Evolutionary conservation across 2,329 filamentous ascomycete genomes (phyloP), one percentile per base, ranked within the genome.

Genomic region (Microcyclospora pomicola): DNA sequence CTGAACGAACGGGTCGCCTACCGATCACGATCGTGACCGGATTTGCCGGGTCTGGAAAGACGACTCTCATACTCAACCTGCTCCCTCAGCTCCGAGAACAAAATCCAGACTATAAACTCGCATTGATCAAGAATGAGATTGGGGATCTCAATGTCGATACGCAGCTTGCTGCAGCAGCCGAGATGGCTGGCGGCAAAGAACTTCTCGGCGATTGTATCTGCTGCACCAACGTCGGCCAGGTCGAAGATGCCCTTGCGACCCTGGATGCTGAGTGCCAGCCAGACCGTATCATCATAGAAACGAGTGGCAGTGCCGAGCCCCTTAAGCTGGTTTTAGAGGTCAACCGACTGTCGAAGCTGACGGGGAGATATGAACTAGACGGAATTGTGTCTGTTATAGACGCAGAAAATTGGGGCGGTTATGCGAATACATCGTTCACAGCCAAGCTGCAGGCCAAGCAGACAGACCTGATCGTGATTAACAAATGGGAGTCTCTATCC

Each of bases 121-220:
- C 88, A 2, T 77, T 98, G 12, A 74, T 98, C 39, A 98, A 98
- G 61, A 98, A 98, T 63, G 91, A 98, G 65, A 96, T 95, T 60
- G 91, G 91, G 56, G 87, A 96, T 59, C 65, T 98, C 31, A 87
- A 86, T 28, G 72, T 98, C 57, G 91, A 98, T 67, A 91, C 83
- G 1, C 83, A 94, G 59, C 79, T 98, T 24, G 88, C 91, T 12
- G 71, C 81, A 0, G 81, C 81, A 11, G 75, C 75, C 35, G 78
- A 87, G 45, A 86, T 98, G 49, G 80, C 84, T 1, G 88, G 86
- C 39, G 87, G 94, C 4, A 82, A 82, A 51, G 91, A 98, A 62
- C 72, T 98, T 1, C 78, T 98, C 38, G 93, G 94, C 59, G 91
- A 88, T 48, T 96, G 91, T 65, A 96, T 98, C 62, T 98, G 91